A percentile compares a stretch with the other conserved stretches of the same genome.
phyloP scores from a whole-genome alignment of 345 rosid species.

The Hirschfeldia incana region DNA sequence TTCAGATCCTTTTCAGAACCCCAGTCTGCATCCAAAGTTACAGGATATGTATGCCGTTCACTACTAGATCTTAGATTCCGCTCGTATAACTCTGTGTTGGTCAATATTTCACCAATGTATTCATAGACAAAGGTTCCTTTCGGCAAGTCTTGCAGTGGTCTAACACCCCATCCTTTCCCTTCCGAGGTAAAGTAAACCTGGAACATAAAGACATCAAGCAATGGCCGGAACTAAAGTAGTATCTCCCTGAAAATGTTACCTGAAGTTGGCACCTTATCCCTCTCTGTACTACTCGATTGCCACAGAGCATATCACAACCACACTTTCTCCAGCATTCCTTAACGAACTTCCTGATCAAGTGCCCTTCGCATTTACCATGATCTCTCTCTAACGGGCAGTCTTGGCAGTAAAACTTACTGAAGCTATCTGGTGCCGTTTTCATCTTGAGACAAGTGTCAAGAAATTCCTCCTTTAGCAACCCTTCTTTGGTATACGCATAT shows the following conservation, averaged over 20 bases:
- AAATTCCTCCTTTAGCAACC: conserved; percentile 61
- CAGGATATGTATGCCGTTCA: conserved; percentile 59
- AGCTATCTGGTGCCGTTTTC: conserved; percentile 41
- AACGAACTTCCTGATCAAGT: conserved; percentile 72
- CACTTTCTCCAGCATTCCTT: conserved; percentile 96
- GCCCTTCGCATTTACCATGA: conserved; percentile 77
- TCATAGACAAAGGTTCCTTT: conserved; percentile 92
- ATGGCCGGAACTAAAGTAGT: neutral
- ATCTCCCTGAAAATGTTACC: conserved; percentile 44
- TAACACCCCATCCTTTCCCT: conserved; percentile 89
- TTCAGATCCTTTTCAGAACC: conserved; percentile 48
- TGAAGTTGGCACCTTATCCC: conserved; percentile 70
- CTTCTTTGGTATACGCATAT: conserved; percentile 67
- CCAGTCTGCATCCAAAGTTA: conserved; percentile 85
- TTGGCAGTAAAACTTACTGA: conserved; percentile 56
- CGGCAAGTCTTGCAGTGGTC: conserved; percentile 72
- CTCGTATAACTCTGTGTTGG: conserved; percentile 61
- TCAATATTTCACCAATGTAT: conserved; percentile 82
- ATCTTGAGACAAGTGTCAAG: conserved; percentile 48
- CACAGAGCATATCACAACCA: conserved; percentile 75
- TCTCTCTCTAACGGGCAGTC: conserved; percentile 75
- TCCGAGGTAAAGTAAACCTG: conserved; percentile 77
- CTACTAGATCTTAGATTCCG: conserved; percentile 47
- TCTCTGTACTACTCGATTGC: conserved; percentile 77
- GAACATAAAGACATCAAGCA: conserved; percentile 15